Evolutionary conservation across 106 monocot genomes (phyloP), one percentile per base, ranked within the genome.

Genomic region (Triglochin maritima): DNA sequence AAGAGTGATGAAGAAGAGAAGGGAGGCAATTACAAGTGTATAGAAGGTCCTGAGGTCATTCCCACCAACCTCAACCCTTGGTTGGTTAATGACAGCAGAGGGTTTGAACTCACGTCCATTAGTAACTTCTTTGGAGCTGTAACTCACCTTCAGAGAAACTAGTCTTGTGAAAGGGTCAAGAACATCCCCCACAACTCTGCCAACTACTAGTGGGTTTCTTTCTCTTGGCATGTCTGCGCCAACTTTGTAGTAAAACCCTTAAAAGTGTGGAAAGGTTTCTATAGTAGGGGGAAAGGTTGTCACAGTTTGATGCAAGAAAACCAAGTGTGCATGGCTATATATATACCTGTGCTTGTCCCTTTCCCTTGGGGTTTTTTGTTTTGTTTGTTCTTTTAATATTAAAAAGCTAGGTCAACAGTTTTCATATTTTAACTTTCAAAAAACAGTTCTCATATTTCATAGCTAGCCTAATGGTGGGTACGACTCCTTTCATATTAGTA

Each of bases 91-190:
- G 2, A 95, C 87, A 55, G 75, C 79, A 0, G 95, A 95, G 0
- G 95, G 90, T 69, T 80, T 95, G 64, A 90, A 83, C 63, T 81
- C 87, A 2, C 75, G 62, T 7, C 95, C 95, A 67, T 90, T 87
- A 46, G 55, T 78, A 7, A 95, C 81, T 3, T 79, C 81, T 50
- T 7, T 83, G 12, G 67, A 63, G 56, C 71, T 73, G 54, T 83
- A 90, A 2, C 62, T 55, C 14, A 96, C 72, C 60, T 63, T 75
- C 0, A 86, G 71, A 7, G 74, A 9, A 2, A 79, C 46, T 2
- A 64, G 66, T 56, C 64, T 71, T 6, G 56, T 69, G 63, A 86
- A 83, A 4, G 74, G 78, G 44, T 75, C 80, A 11, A 86, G 44
- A 9, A 86, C 83, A 66, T 86, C 86, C 46, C 86, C 82, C 5